A percentile compares a stretch with the other conserved stretches of the same genome.
Evolutionary conservation across 2,329 filamentous ascomycete genomes (phyloP).

Genomic region (Neonectria hederae): DNA sequence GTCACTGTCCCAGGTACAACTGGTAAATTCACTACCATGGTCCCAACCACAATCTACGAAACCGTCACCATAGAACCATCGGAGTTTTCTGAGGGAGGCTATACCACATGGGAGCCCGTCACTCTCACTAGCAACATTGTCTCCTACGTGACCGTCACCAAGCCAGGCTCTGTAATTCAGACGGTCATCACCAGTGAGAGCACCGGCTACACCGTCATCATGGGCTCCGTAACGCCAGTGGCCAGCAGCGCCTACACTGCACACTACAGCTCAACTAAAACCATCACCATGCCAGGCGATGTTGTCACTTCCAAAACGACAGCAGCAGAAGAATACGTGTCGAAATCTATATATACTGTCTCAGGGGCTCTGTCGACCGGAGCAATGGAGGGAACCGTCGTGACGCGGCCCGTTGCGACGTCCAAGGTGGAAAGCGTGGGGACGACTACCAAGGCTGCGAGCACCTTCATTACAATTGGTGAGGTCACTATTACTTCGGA

Average conservation of each 20-base stretch:
- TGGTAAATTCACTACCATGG: slow-evolving; percentile 31
- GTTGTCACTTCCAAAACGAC: not conserved
- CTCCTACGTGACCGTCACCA: slow-evolving; percentile 21
- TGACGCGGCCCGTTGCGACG: slow-evolving; percentile 25
- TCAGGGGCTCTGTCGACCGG: slow-evolving; percentile 27
- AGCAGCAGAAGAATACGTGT: not conserved
- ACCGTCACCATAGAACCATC: slow-evolving; percentile 15
- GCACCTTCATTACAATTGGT: slow-evolving; percentile 38
- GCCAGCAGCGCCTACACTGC: slow-evolving; percentile 19
- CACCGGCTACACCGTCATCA: slow-evolving; percentile 23
- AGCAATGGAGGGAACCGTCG: not conserved
- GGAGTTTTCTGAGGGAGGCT: slow-evolving; percentile 13
- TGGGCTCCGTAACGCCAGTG: slow-evolving; percentile 1
- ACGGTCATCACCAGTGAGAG: slow-evolving; percentile 14
- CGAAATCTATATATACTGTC: not conserved
- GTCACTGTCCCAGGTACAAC: slow-evolving; percentile 36
- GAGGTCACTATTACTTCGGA: slow-evolving; percentile 38
- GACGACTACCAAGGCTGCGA: slow-evolving; percentile 36
- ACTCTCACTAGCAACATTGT: slow-evolving; percentile 28
- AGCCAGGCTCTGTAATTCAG: slow-evolving; percentile 15
- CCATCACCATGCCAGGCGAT: slow-evolving; percentile 9
- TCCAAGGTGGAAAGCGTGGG: slow-evolving; percentile 26
- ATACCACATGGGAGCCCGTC: slow-evolving; percentile 16
- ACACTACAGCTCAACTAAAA: slow-evolving; percentile 2
- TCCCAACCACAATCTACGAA: slow-evolving; percentile 26